A percentile compares a stretch with the other conserved stretches of the same genome.
phyloP scores from a whole-genome alignment of 805 yeast genomes.

The Saturnispora galanensis region DNA sequence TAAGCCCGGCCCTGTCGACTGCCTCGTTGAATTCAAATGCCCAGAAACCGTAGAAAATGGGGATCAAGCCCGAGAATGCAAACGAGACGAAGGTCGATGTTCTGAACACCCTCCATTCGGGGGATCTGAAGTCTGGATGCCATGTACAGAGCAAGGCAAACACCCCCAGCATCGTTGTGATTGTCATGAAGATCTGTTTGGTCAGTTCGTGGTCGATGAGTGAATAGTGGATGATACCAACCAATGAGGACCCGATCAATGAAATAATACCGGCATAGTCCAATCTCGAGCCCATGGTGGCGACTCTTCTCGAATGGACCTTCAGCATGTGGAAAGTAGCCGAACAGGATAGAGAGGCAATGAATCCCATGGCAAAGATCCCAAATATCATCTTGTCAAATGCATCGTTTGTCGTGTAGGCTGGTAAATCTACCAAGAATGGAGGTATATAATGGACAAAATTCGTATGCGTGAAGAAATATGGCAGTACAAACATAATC shows the following conservation, averaged over 20 bases:
- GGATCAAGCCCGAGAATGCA: slow-evolving; percentile 70
- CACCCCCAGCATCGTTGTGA: slow-evolving; percentile 48
- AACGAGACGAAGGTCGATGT: slow-evolving; percentile 72
- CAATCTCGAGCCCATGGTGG: slow-evolving; percentile 38
- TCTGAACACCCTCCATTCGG: slow-evolving; percentile 65
- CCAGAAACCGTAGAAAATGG: slow-evolving; percentile 46
- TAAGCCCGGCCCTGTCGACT: slow-evolving; percentile 40
- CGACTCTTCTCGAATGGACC: slow-evolving; percentile 36
- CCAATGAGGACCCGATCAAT: slow-evolving; percentile 38
- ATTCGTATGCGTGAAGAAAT: slow-evolving; percentile 10
- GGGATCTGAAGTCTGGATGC: slow-evolving; percentile 54
- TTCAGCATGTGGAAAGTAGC: slow-evolving; percentile 43
- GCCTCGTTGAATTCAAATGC: slow-evolving; percentile 43
- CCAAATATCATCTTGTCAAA: slow-evolving; percentile 33
- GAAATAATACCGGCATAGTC: slow-evolving; percentile 49
- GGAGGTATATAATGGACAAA: slow-evolving; percentile 18
- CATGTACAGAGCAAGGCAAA: slow-evolving; percentile 57
- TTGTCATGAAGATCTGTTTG: slow-evolving; percentile 29
- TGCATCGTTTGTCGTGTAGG: slow-evolving; percentile 18
- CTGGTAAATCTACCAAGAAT: slow-evolving; percentile 20
- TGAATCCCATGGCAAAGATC: slow-evolving; percentile 37
- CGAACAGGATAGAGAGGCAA: slow-evolving; percentile 37
- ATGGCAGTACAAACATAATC: slow-evolving; percentile 18
- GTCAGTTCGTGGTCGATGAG: slow-evolving; percentile 34
- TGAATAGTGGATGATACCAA: slow-evolving; percentile 30